phyloP scores from a whole-genome alignment of 495 filamentous ascomycete genomes.

The Aspergillus sclerotiicarbonarius region DNA sequence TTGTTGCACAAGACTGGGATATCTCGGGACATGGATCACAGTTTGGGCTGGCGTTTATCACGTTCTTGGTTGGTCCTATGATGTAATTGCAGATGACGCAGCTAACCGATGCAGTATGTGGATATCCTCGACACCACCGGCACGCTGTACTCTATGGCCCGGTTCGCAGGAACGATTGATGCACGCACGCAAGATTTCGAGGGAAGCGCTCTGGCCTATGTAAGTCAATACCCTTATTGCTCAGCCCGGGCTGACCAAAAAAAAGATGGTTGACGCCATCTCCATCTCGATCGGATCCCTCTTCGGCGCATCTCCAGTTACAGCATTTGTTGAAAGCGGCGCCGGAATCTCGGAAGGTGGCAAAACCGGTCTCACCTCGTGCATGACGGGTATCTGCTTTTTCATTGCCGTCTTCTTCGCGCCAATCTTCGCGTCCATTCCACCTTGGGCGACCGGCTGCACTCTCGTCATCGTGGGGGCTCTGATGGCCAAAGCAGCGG shows the following conservation, averaged over 20 bases:
- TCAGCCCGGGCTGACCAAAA: conserved; percentile 7
- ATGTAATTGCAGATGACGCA: too few species aligned
- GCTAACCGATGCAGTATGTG: conserved; percentile 58
- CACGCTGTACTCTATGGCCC: conserved; percentile 81
- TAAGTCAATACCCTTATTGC: conserved; percentile 9
- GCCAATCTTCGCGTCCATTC: conserved; percentile 81
- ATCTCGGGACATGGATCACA: conserved; percentile 60
- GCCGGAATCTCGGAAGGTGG: conserved; percentile 83
- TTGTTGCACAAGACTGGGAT: conserved; percentile 68
- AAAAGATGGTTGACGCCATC: conserved; percentile 66
- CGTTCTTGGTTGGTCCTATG: conserved; percentile 50
- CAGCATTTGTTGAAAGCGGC: conserved; percentile 79
- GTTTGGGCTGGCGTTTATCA: conserved; percentile 76
- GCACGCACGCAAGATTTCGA: conserved; percentile 75
- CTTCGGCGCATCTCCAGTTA: conserved; percentile 71
- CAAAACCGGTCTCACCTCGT: conserved; percentile 77
- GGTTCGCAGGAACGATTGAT: conserved; percentile 71
- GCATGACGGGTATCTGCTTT: conserved; percentile 72
- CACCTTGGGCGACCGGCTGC: conserved; percentile 79
- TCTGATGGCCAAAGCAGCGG: conserved; percentile 72
- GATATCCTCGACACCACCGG: conserved; percentile 78
- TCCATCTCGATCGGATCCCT: conserved; percentile 75
- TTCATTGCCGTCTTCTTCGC: conserved; percentile 86
- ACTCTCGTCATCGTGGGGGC: conserved; percentile 77
- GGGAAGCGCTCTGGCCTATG: conserved; percentile 71